Percentiles rank a stretch among this genome's conserved stretches.
phyloP scores from a whole-genome alignment of 805 yeast species.

The Candida nanaspora region DNA sequence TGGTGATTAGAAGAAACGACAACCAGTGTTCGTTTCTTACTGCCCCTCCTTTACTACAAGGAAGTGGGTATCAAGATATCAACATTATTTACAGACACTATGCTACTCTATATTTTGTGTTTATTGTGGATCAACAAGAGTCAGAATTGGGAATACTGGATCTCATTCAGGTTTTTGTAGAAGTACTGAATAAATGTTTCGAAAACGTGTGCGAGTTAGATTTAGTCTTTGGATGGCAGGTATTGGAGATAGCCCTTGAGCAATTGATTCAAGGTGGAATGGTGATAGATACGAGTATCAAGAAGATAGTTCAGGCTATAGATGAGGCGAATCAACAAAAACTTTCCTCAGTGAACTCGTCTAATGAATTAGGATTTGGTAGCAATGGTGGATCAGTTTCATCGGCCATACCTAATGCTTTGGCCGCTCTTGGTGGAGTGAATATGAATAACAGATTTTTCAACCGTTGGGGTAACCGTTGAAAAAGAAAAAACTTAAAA shows the following conservation, averaged over 20 bases:
- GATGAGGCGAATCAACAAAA: constrained; percentile 61
- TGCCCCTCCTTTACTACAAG: constrained; percentile 71
- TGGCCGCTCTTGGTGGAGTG: constrained; percentile 13
- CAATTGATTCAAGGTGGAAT: constrained; percentile 96
- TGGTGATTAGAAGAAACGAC: constrained; percentile 64
- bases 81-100: constrained; percentile 90
- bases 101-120: constrained; percentile 93
- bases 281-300: constrained; percentile 90
- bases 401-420: constrained; percentile 11
- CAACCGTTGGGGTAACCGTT: constrained; percentile 7
- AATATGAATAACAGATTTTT: constrained; percentile 19
- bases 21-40: constrained; percentile 84
- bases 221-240: constrained; percentile 98
- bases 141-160: constrained; percentile 91
- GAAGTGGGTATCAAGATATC: constrained; percentile 62
- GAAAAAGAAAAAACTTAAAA: background rate
- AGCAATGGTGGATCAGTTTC: constrained; percentile 2
- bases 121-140: constrained; percentile 93
- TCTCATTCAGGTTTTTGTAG: constrained; percentile 93
- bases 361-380: no score
- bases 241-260: constrained; percentile 79
- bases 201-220: constrained; percentile 93
- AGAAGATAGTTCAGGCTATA: constrained; percentile 73
- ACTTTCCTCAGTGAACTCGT: constrained; percentile 15
- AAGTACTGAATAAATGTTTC: constrained; percentile 87